phyloP scores from a whole-genome alignment of 192 early-diverging fungal species.

The Coemansia sp. region DNA sequence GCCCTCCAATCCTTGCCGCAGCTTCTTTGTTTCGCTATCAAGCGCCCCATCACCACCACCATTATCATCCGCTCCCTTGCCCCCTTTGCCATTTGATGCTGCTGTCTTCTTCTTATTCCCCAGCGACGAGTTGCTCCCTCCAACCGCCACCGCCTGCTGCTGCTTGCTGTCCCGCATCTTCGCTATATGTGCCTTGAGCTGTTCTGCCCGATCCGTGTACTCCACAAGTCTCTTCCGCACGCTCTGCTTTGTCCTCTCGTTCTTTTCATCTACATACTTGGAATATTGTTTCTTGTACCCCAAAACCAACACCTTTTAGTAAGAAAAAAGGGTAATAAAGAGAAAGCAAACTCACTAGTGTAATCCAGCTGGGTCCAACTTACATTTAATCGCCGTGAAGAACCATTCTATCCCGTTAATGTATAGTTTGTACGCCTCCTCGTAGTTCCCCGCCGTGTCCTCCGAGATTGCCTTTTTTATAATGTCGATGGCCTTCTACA shows the following conservation, averaged over 20 bases:
- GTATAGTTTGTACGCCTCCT: slow-evolving; percentile 89
- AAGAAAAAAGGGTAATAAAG: not conserved
- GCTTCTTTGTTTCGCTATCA: slow-evolving; percentile 81
- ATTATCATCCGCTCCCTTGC: slow-evolving; percentile 13
- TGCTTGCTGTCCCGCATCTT: slow-evolving; percentile 69
- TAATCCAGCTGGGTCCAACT: not conserved
- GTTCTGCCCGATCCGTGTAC: slow-evolving; percentile 91
- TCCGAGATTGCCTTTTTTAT: slow-evolving; percentile 92
- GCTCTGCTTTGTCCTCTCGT: slow-evolving; percentile 78
- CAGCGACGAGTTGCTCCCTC: slow-evolving; percentile 23
- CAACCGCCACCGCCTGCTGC: slow-evolving; percentile 58
- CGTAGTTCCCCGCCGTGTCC: slow-evolving; percentile 85
- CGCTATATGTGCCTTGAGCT: slow-evolving; percentile 83
- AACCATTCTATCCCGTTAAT: slow-evolving; percentile 92
- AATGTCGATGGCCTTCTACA: slow-evolving; percentile 87
- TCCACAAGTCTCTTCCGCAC: slow-evolving; percentile 90
- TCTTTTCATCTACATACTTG: slow-evolving; percentile 75
- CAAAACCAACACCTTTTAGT: not conserved
- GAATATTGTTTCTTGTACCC: not conserved
- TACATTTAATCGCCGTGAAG: slow-evolving; percentile 87
- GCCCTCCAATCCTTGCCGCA: slow-evolving; percentile 65
- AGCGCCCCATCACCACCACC: slow-evolving; percentile 57
- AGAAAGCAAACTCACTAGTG: no score
- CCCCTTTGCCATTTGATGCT: slow-evolving; percentile 14
- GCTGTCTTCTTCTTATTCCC: slow-evolving; percentile 47